These are phyloP conservation scores for Saccharomyces hybrid DNA, from an alignment of 1,139 yeast genomes.

Conservation along the genomic window DNA sequence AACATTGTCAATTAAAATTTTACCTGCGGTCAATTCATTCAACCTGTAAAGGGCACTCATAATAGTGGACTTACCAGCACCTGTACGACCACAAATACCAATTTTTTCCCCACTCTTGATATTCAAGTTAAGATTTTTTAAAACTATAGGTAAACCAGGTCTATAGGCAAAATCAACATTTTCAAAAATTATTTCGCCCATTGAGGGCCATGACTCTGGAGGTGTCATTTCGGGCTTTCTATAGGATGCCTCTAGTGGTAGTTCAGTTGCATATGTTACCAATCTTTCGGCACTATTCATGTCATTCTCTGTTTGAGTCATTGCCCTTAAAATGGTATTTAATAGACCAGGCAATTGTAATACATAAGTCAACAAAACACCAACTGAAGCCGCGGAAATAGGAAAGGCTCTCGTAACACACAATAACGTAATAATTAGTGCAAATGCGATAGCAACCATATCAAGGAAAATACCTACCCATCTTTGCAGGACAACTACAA, in stretches of 20 bases:
- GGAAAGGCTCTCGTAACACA: conserved; percentile 61
- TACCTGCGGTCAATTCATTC: conserved; percentile 41
- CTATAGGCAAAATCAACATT: conserved; percentile 63
- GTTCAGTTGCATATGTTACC: conserved; percentile 58
- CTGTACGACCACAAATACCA: conserved; percentile 60
- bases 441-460: conserved; percentile 41
- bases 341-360: conserved; percentile 48
- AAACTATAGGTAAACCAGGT: conserved; percentile 65
- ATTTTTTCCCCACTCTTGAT: conserved; percentile 41
- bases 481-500: conserved; percentile 64
- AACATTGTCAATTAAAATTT: conserved; percentile 43
- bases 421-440: conserved; percentile 45
- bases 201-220: conserved; percentile 50
- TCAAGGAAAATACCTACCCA: conserved; percentile 70
- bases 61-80: conserved; percentile 57
- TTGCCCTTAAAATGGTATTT: conserved; percentile 44
- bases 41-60: conserved; percentile 51
- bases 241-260: conserved; percentile 59
- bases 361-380: conserved; percentile 62
- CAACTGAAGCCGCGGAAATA: conserved; percentile 62
- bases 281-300: conserved; percentile 85
- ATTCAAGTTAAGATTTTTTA: conserved; percentile 50
- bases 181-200: conserved; percentile 50
- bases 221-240: conserved; percentile 49
- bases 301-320: conserved; percentile 70